These are phyloP conservation scores for Xerocomellus chrysenteron DNA, from an alignment of 768 basidiomycete genomes.

Conservation along the genomic window DNA sequence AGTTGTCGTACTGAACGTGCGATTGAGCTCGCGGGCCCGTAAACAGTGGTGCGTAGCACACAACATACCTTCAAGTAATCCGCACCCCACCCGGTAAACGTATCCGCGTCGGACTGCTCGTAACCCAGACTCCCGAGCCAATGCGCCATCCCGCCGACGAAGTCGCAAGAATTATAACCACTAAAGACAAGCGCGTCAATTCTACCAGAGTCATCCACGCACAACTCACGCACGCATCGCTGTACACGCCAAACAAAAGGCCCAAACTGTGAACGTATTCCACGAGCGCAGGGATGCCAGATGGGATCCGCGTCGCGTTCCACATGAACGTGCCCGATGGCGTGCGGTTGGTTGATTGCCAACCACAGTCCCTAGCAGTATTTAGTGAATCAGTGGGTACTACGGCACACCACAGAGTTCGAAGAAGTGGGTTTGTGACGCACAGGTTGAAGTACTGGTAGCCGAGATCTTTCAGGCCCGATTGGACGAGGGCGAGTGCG, in stretches of 20 bases:
- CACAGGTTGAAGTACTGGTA: slow-evolving; percentile 13
- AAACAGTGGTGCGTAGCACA: not conserved
- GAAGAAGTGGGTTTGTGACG: not conserved
- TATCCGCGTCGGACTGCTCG: slow-evolving; percentile 7
- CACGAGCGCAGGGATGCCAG: slow-evolving; percentile 12
- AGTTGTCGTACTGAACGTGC: slow-evolving; percentile 13
- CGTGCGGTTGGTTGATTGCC: slow-evolving; percentile 6
- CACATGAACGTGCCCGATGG: slow-evolving; percentile 6
- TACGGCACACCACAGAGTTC: not conserved
- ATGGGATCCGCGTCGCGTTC: slow-evolving; percentile 8
- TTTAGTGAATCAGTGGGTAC: not conserved
- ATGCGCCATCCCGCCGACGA: not conserved
- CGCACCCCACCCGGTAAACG: slow-evolving; percentile 4
- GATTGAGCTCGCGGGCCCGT: not conserved
- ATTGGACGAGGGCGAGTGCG: slow-evolving; percentile 1
- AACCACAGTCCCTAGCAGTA: slow-evolving; percentile 12
- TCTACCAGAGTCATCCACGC: no score
- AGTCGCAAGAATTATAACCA: slow-evolving; percentile 12
- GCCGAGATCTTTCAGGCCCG: slow-evolving; percentile 2
- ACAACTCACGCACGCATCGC: slow-evolving; percentile 10
- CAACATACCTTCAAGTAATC: slow-evolving; percentile 15
- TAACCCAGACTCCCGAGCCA: slow-evolving; percentile 10
- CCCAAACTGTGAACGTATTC: slow-evolving; percentile 9
- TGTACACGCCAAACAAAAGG: slow-evolving; percentile 9
- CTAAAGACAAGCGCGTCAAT: not conserved